Percentiles rank a stretch among this genome's conserved stretches.
phyloP scores from a whole-genome alignment of 1,139 yeast species.

The Hanseniaspora sp. region DNA sequence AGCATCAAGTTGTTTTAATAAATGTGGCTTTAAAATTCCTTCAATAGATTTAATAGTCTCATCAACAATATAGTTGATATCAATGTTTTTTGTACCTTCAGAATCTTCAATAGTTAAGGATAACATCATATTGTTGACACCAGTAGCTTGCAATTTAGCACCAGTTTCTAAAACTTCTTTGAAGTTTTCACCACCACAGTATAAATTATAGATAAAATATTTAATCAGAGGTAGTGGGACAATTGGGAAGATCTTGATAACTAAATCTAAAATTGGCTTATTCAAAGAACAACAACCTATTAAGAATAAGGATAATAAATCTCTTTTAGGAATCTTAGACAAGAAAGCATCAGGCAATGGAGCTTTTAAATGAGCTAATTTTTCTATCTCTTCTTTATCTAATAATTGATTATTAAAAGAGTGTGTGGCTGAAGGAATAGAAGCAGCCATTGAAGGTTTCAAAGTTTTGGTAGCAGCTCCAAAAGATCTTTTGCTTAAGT shows the following conservation, averaged over 20 bases:
- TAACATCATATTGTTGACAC: constrained; percentile 87
- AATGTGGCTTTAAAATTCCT: constrained; percentile 63
- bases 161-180: constrained; percentile 64
- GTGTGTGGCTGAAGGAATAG: neutral
- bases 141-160: constrained; percentile 50
- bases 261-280: constrained; percentile 48
- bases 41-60: constrained; percentile 60
- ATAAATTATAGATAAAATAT: constrained; percentile 64
- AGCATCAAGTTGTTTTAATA: constrained; percentile 37
- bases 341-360: constrained; percentile 28
- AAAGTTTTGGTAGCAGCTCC: neutral
- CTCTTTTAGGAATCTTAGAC: constrained; percentile 29
- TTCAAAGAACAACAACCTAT: constrained; percentile 60
- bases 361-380: constrained; percentile 16
- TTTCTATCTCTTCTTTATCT: neutral
- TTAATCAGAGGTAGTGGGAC: constrained; percentile 64
- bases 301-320: constrained; percentile 48
- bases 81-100: constrained; percentile 55
- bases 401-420: neutral
- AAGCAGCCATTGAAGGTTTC: neutral
- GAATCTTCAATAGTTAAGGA: constrained; percentile 89
- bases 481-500: neutral
- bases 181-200: constrained; percentile 82
- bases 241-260: constrained; percentile 59
- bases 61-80: constrained; percentile 51